Evolutionary conservation across 139 green algal species (phyloP), one percentile per base, ranked within the genome.

Genomic region (Penium margaritaceum): DNA sequence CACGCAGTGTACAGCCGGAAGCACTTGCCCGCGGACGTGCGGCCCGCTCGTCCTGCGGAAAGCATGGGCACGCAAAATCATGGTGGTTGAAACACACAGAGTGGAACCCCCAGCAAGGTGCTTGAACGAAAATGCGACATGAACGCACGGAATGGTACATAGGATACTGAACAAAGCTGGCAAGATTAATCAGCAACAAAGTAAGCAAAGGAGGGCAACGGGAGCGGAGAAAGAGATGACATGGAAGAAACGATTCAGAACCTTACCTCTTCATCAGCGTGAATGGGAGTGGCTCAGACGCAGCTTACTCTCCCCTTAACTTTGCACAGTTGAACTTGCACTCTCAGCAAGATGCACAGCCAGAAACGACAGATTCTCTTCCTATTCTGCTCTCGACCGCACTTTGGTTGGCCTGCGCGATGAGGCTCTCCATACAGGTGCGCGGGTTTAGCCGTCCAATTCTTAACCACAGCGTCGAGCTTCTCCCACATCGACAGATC

Each of bases 1-100:
- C 90, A 95, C 29, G 85, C 85, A 2, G 93, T 98, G 87, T 96
- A 99, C 67, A 99, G 88, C 7, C 94, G 87, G 83, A 95, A 99
- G 82, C 90, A 97, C 81, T 97, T 98, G 64, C 93, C 94, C 5
- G 91, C 57, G 32, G 72, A 83, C 67, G 82, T 86, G 24, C 84
- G 58, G 19, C 84, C 83, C 0, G 82, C 78, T 3, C 46, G 15
- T 19, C 63, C 63, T 29, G 27, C 55, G 9, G 12, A 9, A 12
- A 21, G 9, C 41, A 9, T 21, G 9, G 9, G 9, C 41, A 51
- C 12, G 9, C 41, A 9, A 51, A 21, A 9, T 12, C 41, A 51
- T 51, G 9, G 9, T 12, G 41, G 9, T 12, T 12, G 9, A 51
- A 21, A 51, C 12, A 9, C 9, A 21, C 41, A 9, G 9, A 9